These are phyloP conservation scores for Sclerospora graminicola DNA, from an alignment of 352 stramenopile species.

Conservation along the genomic window DNA sequence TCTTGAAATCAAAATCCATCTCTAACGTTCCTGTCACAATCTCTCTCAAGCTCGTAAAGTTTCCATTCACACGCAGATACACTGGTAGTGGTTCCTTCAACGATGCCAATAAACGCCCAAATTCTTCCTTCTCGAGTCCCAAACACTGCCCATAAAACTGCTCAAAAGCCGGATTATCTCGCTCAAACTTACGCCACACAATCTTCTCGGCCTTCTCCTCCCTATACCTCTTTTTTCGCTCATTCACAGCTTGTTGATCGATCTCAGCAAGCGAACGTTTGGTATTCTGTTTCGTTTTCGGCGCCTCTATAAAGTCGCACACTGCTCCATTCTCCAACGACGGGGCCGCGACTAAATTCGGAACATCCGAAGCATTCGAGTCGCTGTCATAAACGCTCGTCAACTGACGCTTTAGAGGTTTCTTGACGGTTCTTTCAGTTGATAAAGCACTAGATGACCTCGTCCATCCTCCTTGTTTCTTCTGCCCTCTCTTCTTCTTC, in stretches of 20 bases:
- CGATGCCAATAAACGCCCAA: conserved; percentile 62
- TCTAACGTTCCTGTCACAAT: conserved; percentile 65
- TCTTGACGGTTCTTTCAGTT: background rate
- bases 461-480: background rate
- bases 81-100: conserved; percentile 71
- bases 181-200: conserved; percentile 82
- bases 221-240: conserved; percentile 47
- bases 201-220: conserved; percentile 75
- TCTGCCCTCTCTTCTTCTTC: conserved; percentile 32
- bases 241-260: conserved; percentile 41
- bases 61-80: conserved; percentile 83
- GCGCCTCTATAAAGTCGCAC: conserved; percentile 50
- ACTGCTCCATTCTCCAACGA: conserved; percentile 55
- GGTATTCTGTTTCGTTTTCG: conserved; percentile 21
- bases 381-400: conserved; percentile 28
- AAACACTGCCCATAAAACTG: conserved; percentile 76
- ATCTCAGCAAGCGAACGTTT: conserved; percentile 47
- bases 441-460: background rate
- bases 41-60: conserved; percentile 72
- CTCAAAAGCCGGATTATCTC: conserved; percentile 75
- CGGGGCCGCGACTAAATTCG: conserved; percentile 17
- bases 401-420: conserved; percentile 8
- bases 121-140: conserved; percentile 59
- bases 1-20: conserved; percentile 54
- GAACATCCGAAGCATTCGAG: conserved; percentile 32